These are phyloP conservation scores for Cardamine resedifolia DNA, from an alignment of 345 rosid genomes.

Conservation along the genomic window DNA sequence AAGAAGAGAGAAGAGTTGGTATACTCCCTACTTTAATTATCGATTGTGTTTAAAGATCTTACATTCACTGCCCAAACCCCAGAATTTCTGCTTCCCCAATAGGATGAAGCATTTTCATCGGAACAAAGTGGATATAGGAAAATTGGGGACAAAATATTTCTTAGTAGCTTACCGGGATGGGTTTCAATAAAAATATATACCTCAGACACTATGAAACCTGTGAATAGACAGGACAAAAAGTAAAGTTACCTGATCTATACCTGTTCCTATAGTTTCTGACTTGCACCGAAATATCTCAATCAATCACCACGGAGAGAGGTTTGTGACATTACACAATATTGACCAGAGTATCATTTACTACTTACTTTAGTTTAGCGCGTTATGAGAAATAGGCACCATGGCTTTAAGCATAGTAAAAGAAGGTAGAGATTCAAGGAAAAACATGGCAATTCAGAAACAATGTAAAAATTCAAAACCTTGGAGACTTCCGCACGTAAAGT, in stretches of 20 bases:
- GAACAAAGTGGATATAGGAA: conserved; percentile 39
- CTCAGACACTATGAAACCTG: conserved; percentile 40
- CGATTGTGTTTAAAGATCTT: conserved; percentile 55
- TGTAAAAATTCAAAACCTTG: conserved; percentile 6
- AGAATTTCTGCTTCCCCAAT: conserved; percentile 51
- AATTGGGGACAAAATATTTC: conserved; percentile 29
- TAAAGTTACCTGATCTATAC: conserved; percentile 50
- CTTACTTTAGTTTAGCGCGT: conserved; percentile 11
- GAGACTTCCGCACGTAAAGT: conserved; percentile 3
- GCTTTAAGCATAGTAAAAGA: conserved; percentile 15
- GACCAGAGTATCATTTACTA: conserved; percentile 14
- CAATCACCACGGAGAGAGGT: conserved; percentile 31
- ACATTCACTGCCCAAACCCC: conserved; percentile 53
- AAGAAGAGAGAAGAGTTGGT: conserved; percentile 49
- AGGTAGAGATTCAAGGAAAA: conserved; percentile 11
- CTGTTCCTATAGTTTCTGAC: conserved; percentile 42
- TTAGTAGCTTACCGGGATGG: conserved; percentile 52
- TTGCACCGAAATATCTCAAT: conserved; percentile 43
- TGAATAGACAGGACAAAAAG: conserved; percentile 36
- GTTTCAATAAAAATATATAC: conserved; percentile 38
- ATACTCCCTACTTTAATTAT: conserved; percentile 69
- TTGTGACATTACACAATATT: conserved; percentile 21
- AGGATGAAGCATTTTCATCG: conserved; percentile 54
- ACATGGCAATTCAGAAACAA: conserved; percentile 6
- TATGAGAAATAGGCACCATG: not conserved